A percentile compares a stretch with the other conserved stretches of the same genome.
These are phyloP conservation scores for Chaetomium fimeti DNA, from an alignment of 495 filamentous ascomycete species.

Conservation along the genomic window DNA sequence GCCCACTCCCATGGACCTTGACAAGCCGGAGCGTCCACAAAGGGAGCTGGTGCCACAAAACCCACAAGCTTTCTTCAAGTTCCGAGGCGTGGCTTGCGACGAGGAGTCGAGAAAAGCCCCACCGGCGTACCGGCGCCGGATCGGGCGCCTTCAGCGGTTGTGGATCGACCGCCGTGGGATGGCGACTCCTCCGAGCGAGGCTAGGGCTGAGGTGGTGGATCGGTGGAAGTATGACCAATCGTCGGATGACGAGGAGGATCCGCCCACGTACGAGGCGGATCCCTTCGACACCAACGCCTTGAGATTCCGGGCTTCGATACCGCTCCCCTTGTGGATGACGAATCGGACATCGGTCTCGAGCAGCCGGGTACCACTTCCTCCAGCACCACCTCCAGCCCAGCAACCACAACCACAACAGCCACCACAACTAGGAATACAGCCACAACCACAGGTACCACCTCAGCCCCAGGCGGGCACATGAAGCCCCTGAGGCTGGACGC, in stretches of 20 bases:
- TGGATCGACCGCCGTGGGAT: slow-evolving; percentile 74
- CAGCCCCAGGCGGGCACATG: slow-evolving; percentile 19
- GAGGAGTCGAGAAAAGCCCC: slow-evolving; percentile 56
- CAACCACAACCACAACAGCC: slow-evolving; percentile 30
- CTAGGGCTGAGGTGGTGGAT: slow-evolving; percentile 58
- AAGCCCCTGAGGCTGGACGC: neutral
- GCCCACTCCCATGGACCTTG: slow-evolving; percentile 40
- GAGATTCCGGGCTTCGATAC: slow-evolving; percentile 69
- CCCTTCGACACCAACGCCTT: slow-evolving; percentile 67
- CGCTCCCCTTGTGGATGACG: slow-evolving; percentile 45
- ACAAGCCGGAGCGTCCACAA: slow-evolving; percentile 29
- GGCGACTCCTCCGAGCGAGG: slow-evolving; percentile 52
- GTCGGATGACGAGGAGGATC: slow-evolving; percentile 66
- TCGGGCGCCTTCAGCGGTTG: slow-evolving; percentile 75
- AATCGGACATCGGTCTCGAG: slow-evolving; percentile 24
- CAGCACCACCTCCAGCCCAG: slow-evolving; percentile 22
- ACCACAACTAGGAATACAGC: slow-evolving; percentile 25
- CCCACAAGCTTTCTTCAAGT: slow-evolving; percentile 32
- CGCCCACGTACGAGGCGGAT: slow-evolving; percentile 63
- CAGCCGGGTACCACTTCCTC: slow-evolving; percentile 9
- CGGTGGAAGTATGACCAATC: slow-evolving; percentile 80
- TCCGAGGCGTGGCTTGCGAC: slow-evolving; percentile 37
- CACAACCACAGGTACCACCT: slow-evolving; percentile 25
- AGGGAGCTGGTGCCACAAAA: neutral
- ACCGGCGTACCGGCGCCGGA: slow-evolving; percentile 66